A percentile compares a stretch with the other conserved stretches of the same genome.
Conservation (phyloP, 1,284 basidiomycete genomes). For the Naganishia sp. region DNA sequence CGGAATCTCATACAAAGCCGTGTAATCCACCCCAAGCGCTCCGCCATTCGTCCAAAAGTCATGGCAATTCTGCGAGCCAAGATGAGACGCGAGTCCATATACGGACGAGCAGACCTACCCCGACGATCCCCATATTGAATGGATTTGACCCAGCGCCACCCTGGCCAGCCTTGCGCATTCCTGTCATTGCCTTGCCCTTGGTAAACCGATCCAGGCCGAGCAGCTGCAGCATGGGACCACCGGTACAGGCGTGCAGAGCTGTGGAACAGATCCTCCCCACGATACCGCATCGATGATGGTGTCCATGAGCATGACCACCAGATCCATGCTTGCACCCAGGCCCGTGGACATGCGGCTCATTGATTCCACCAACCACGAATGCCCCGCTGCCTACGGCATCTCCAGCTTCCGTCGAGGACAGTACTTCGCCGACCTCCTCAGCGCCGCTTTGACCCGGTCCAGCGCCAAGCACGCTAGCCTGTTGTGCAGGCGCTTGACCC, state of each 20-base stretch:
- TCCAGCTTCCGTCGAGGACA: not conserved
- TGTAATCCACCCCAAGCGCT: constrained; percentile 86
- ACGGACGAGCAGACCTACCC: constrained; percentile 44
- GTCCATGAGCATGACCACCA: constrained; percentile 35
- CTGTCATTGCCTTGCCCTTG: constrained; percentile 79
- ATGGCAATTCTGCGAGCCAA: constrained; percentile 69
- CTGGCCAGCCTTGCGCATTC: constrained; percentile 59
- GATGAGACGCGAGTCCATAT: not conserved
- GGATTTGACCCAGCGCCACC: constrained; percentile 75
- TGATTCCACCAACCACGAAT: constrained; percentile 34
- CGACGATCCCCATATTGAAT: constrained; percentile 79
- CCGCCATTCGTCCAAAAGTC: constrained; percentile 91
- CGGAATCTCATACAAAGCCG: constrained; percentile 84
- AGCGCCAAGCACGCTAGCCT: constrained; percentile 38
- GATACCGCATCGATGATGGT: constrained; percentile 47
- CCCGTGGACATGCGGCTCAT: constrained; percentile 36
- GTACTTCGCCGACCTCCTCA: constrained; percentile 37
- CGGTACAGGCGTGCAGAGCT: constrained; percentile 37
- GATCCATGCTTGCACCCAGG: constrained; percentile 31
- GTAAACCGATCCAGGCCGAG: constrained; percentile 93
- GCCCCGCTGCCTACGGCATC: constrained; percentile 26
- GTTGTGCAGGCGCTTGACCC: not conserved
- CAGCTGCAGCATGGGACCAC: constrained; percentile 67
- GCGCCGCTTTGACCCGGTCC: constrained; percentile 45
- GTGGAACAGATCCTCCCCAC: constrained; percentile 44